These are phyloP conservation scores for Chlorella sp. DNA, from an alignment of 139 green algal genomes.

Conservation along the genomic window DNA sequence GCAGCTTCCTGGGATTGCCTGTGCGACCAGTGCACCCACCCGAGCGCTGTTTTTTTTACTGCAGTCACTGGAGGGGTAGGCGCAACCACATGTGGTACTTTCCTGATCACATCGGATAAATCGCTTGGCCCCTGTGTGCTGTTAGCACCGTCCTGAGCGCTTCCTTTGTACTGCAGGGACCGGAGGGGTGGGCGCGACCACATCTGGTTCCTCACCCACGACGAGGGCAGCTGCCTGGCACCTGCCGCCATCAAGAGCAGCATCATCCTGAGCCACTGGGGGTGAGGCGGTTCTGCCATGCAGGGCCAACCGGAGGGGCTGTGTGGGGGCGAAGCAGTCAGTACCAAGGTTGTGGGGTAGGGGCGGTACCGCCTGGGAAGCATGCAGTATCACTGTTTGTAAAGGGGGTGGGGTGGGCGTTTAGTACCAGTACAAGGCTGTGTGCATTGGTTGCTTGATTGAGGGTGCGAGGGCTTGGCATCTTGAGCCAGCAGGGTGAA, in stretches of 20 bases:
- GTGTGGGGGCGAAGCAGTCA: no score
- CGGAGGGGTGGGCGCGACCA: slow-evolving; percentile 14
- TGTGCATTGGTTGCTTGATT: no score
- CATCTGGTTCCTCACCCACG: slow-evolving; percentile 45
- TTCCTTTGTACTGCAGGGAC: neutral
- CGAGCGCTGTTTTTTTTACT: neutral
- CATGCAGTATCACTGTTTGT: no score
- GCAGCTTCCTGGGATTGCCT: no score
- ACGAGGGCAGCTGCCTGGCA: slow-evolving; percentile 67
- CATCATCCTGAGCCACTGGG: slow-evolving; percentile 62
- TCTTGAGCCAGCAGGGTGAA: no score
- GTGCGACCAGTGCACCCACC: no score
- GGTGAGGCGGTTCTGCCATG: neutral
- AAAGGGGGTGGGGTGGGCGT: no score
- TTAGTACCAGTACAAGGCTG: no score
- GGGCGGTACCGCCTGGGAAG: no score
- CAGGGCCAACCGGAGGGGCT: no score
- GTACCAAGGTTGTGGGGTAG: no score
- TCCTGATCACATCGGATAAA: neutral
- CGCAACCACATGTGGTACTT: neutral
- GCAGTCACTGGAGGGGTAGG: neutral
- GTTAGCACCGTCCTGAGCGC: neutral
- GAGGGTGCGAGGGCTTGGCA: no score
- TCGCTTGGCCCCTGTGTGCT: neutral
- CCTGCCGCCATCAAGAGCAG: slow-evolving; percentile 41